Percentiles rank a stretch among this genome's conserved stretches.
phyloP scores from a whole-genome alignment of 1,284 basidiomycete genomes.

The Cystobasidium sp. region DNA sequence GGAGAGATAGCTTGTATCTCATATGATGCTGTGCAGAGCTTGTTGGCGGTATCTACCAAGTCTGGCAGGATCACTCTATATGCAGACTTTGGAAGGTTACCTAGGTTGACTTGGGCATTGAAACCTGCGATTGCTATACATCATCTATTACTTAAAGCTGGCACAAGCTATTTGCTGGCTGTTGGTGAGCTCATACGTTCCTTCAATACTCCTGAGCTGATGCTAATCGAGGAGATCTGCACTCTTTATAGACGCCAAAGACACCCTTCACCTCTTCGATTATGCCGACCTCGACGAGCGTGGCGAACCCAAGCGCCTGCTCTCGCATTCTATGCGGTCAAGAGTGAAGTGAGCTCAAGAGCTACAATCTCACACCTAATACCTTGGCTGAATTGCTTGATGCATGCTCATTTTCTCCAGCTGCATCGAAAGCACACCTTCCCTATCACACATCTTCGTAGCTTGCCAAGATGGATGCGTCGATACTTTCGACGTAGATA shows the following conservation, averaged over 20 bases:
- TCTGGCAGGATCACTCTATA: slow-evolving; percentile 67
- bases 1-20: slow-evolving; percentile 36
- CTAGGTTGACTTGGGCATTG: slow-evolving; percentile 64
- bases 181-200: slow-evolving; percentile 63
- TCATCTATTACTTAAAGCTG: slow-evolving; percentile 68
- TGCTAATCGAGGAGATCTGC: background rate
- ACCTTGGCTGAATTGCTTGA: slow-evolving; percentile 39
- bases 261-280: slow-evolving; percentile 72
- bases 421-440: slow-evolving; percentile 69
- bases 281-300: slow-evolving; percentile 60
- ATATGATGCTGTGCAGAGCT: slow-evolving; percentile 69
- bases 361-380: background rate
- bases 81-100: slow-evolving; percentile 62
- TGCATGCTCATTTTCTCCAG: slow-evolving; percentile 55
- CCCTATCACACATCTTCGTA: slow-evolving; percentile 73
- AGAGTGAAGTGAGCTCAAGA: slow-evolving; percentile 60
- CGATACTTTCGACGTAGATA: slow-evolving; percentile 58
- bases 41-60: slow-evolving; percentile 71
- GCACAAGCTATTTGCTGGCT: slow-evolving; percentile 66
- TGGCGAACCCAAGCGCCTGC: slow-evolving; percentile 64
- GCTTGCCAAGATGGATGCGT: slow-evolving; percentile 58
- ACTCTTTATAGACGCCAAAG: slow-evolving; percentile 64
- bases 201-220: slow-evolving; percentile 1
- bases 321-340: slow-evolving; percentile 63
- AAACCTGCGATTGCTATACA: slow-evolving; percentile 64